Conservation (phyloP, 1,284 basidiomycete species). For the Moesziomyces parantarcticus region DNA sequence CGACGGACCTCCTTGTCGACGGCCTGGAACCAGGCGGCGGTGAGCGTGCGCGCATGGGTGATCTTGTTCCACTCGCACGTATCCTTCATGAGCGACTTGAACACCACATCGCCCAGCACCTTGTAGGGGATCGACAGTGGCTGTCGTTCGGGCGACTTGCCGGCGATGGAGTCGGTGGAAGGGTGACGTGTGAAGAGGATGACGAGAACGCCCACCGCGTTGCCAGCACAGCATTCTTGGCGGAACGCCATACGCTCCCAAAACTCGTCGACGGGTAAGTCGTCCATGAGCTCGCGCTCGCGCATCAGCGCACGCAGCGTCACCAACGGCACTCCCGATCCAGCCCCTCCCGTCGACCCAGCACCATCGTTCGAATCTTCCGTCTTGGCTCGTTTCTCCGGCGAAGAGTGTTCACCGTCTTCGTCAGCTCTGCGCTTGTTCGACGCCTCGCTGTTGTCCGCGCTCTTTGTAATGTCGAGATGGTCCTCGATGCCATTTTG, state of each 20-base stretch:
- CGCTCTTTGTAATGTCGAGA: background rate
- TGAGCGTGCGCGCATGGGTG: constrained; percentile 29
- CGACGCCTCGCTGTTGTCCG: background rate
- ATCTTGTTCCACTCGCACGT: constrained; percentile 57
- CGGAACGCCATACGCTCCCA: constrained; percentile 66
- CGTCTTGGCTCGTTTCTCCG: constrained; percentile 14
- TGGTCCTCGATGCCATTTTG: constrained; percentile 10
- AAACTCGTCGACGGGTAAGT: constrained; percentile 57
- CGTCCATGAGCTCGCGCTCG: constrained; percentile 61
- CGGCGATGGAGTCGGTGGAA: background rate
- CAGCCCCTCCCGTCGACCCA: background rate
- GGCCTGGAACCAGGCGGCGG: constrained; percentile 42
- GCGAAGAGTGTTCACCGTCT: background rate
- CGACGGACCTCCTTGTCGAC: constrained; percentile 49
- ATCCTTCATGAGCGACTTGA: constrained; percentile 58
- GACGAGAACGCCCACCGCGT: constrained; percentile 64
- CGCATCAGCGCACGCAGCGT: constrained; percentile 46
- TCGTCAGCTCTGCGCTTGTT: constrained; percentile 5
- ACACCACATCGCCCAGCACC: constrained; percentile 50
- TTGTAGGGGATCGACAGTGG: constrained; percentile 53
- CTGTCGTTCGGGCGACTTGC: constrained; percentile 17
- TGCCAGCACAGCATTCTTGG: constrained; percentile 65
- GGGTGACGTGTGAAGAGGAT: constrained; percentile 41
- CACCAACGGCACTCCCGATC: constrained; percentile 18
- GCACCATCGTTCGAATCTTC: background rate